Conservation (phyloP, 192 early-diverging fungal genomes). For the Umbelopsis isabellina region DNA sequence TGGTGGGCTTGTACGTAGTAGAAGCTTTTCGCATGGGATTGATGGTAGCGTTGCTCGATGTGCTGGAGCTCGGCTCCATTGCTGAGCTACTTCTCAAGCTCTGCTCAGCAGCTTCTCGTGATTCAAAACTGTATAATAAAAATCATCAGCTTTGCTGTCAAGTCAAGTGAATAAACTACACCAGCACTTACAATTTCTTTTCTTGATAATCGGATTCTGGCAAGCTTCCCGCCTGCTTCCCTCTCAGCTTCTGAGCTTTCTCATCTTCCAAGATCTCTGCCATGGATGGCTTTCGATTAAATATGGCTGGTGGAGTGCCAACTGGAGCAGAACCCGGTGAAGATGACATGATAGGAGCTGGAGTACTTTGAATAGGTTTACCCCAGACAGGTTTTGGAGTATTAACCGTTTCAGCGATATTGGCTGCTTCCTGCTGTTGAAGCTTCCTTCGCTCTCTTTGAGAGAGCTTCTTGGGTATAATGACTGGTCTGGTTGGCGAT, state of each 20-base stretch:
- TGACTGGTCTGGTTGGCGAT: background rate
- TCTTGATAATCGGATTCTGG: background rate
- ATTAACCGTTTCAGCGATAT: conserved; percentile 6
- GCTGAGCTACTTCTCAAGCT: background rate
- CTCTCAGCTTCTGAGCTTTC: background rate
- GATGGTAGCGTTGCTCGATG: background rate
- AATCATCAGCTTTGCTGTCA: background rate
- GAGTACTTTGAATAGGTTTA: conserved; percentile 18
- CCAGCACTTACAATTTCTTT: background rate
- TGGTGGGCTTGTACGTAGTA: background rate
- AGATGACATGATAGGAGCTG: conserved; percentile 5
- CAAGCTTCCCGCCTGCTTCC: background rate
- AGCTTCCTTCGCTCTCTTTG: conserved; percentile 33
- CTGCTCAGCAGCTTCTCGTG: conserved; percentile 6
- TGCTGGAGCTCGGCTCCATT: background rate
- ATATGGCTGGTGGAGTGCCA: background rate
- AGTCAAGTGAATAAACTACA: background rate
- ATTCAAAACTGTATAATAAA: background rate
- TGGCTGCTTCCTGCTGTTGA: conserved; percentile 26
- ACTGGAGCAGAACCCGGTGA: background rate
- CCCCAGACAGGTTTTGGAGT: conserved; percentile 38
- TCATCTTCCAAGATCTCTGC: conserved; percentile 23
- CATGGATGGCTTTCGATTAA: conserved; percentile 16
- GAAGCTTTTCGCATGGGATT: conserved; percentile 3
- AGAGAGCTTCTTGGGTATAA: conserved; percentile 32